phyloP scores from a whole-genome alignment of 768 basidiomycete species.

The Suillus occidentalis region DNA sequence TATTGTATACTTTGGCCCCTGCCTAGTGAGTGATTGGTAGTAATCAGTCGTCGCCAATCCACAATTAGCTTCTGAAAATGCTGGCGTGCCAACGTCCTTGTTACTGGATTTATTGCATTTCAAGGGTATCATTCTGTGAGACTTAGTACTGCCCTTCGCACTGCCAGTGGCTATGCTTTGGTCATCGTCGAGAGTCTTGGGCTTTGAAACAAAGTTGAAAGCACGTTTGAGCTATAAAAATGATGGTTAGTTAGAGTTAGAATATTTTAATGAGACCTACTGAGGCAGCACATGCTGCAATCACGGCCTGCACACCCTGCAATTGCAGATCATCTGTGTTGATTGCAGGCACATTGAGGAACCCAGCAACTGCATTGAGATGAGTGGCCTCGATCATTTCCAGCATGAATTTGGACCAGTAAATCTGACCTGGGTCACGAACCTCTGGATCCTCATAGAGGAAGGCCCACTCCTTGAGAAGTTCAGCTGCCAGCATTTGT shows the following conservation, averaged over 20 bases:
- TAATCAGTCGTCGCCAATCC: not conserved
- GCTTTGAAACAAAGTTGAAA: not conserved
- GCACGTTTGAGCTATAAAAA: slow-evolving; percentile 9
- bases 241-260: not conserved
- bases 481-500: not conserved
- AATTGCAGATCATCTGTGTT: not conserved
- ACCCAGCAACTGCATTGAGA: slow-evolving; percentile 4
- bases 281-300: slow-evolving; percentile 9
- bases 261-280: slow-evolving; percentile 5
- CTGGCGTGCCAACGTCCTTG: not conserved
- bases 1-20: not conserved
- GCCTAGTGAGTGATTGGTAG: not conserved
- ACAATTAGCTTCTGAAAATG: not conserved
- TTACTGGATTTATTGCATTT: not conserved
- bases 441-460: slow-evolving; percentile 9
- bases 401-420: slow-evolving; percentile 8
- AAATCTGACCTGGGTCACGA: not conserved
- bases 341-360: slow-evolving; percentile 4
- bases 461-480: slow-evolving; percentile 4
- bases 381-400: slow-evolving; percentile 7
- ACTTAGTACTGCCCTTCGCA: not conserved
- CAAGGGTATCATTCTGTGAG: not conserved
- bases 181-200: not conserved
- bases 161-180: not conserved
- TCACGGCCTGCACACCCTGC: slow-evolving; percentile 5